phyloP scores from a whole-genome alignment of 306 rosid species.

The Trifolium repens region DNA sequence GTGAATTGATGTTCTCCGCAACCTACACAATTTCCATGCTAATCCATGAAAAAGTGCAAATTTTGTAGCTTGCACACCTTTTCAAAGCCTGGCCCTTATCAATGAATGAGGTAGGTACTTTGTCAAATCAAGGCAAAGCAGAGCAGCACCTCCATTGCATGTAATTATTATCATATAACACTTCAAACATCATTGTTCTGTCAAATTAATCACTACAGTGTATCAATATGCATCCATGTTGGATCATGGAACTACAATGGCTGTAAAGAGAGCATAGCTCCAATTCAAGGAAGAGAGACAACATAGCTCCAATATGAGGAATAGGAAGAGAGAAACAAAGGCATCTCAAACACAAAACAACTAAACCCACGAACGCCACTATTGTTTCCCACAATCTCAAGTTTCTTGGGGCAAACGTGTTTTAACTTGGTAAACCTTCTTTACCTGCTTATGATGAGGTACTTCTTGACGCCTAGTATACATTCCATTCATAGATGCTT shows the following conservation, averaged over 20 bases:
- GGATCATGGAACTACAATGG: slow-evolving; percentile 21
- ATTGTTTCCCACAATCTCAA: slow-evolving; percentile 47
- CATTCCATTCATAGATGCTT: slow-evolving; percentile 49
- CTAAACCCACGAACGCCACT: slow-evolving; percentile 40
- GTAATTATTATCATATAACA: background rate
- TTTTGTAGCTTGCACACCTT: background rate
- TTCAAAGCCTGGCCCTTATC: slow-evolving; percentile 22
- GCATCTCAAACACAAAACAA: slow-evolving; percentile 36
- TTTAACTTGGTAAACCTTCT: slow-evolving; percentile 70
- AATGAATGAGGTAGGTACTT: background rate
- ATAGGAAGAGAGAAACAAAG: slow-evolving; percentile 15
- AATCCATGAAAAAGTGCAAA: background rate
- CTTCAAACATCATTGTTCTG: slow-evolving; percentile 7
- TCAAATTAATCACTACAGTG: background rate
- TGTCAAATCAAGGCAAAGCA: slow-evolving; percentile 24
- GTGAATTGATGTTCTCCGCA: slow-evolving; percentile 17
- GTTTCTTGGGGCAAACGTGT: slow-evolving; percentile 49
- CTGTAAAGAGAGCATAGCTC: slow-evolving; percentile 14
- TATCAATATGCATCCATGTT: background rate
- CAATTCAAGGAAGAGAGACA: slow-evolving; percentile 10
- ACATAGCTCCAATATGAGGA: slow-evolving; percentile 35
- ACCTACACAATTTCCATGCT: slow-evolving; percentile 14
- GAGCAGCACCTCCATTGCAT: background rate
- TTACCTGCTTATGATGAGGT: slow-evolving; percentile 53
- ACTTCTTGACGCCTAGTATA: slow-evolving; percentile 56